Evolutionary conservation across 306 rosid genomes (phyloP), one percentile per base, ranked within the genome.

Genomic region (Rosa persica): DNA sequence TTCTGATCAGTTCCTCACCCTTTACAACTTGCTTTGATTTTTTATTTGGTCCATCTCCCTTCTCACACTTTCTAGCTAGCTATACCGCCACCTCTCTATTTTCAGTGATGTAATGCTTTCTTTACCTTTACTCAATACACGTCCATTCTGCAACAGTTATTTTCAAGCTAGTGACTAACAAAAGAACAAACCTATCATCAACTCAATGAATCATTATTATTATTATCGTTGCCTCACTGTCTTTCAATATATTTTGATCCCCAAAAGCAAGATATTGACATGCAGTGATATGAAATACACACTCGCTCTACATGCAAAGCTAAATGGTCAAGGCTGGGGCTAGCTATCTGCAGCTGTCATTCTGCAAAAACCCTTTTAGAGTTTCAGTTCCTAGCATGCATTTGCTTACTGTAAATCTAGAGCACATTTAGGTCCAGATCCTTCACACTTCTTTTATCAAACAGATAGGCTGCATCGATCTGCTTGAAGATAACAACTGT

Each of bases 21-120:
- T 81, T 81, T 85, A 81, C 86, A 78, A 71, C 73, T 69, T 49
- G 72, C n/a, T 54, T 73, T 72, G 57, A 54, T 66, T 15, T 30
- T 57, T n/a, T 57, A 22, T 8, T 57, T 57, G 27, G 22, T 55
- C 62, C 46, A 77, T 19, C 67, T 77, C 69, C 42, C 44, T 15
- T 43, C 65, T 5, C 76, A 47, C 42, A 65, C 78, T 67, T 87
- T 73, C 75, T n/a, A 47, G 71, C 75, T n/a, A 47, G 71, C 72
- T 77, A 23, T 60, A 23, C 30, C 54, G 4, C 20, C 20, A 57
- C 20, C 62, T 79, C 75, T 39, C 74, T 62, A 12, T 58, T 73
- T 54, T 43, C 44, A 30, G 34, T 60, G 70, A 27, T 47, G 72
- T 46, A 46, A 64, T 62, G 79, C 79, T 47, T 46, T 76, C 61